phyloP scores from a whole-genome alignment of 306 rosid genomes.

The Benincasa hispida region DNA sequence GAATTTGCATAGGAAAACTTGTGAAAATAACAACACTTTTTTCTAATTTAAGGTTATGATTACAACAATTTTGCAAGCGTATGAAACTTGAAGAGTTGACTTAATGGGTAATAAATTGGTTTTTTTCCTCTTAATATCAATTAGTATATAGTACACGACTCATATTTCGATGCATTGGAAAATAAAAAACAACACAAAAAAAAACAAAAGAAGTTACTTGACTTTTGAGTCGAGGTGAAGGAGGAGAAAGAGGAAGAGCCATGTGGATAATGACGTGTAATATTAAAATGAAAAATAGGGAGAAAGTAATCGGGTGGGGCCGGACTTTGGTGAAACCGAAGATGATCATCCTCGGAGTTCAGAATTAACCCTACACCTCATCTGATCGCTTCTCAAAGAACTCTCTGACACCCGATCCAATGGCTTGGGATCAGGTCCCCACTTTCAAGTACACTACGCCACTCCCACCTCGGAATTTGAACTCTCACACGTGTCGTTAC shows the following conservation, averaged over 20 bases:
- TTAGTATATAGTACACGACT: no score
- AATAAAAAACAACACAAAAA: no score
- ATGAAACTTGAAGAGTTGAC: no score
- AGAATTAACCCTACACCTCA: not conserved
- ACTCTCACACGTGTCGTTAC: not conserved
- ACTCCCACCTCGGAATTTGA: not conserved
- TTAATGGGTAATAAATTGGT: no score
- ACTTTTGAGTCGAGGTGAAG: not conserved
- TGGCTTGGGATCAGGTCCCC: not conserved
- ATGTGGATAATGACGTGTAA: not conserved
- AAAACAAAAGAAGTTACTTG: not conserved
- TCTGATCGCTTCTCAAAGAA: not conserved
- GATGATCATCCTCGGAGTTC: not conserved
- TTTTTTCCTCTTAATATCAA: no score
- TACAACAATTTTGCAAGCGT: no score
- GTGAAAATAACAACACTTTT: no score
- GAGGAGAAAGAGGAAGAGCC: not conserved
- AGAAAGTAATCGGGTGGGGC: not conserved
- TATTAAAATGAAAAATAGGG: not conserved
- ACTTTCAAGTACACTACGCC: not conserved
- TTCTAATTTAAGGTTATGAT: no score
- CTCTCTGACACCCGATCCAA: slow-evolving; percentile 8
- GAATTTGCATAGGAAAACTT: no score
- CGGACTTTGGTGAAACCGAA: slow-evolving; percentile 3
- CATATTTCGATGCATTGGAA: no score